Base-by-base conservation (phyloP, 2,329 filamentous ascomycete species). In the Fusarium ramigenum region DNA sequence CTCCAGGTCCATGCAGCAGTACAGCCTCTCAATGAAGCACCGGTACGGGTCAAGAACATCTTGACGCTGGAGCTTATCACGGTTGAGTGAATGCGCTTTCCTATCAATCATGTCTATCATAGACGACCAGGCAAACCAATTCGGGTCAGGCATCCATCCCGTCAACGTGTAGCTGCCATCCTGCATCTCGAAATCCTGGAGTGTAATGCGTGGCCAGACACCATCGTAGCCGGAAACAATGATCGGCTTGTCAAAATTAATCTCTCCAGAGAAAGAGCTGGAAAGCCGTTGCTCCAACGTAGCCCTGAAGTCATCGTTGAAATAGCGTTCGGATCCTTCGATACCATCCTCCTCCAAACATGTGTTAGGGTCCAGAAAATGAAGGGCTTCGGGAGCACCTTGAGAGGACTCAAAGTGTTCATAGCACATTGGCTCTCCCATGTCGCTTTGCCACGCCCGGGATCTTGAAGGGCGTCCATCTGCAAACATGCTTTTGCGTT, bases 1-100 rank as follows among this genome's bases (percentile, higher is more conserved):
- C 72, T 90, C 88, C 82, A 87, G 85, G 23, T 80, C 80, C 37
- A 82, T 79, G 56, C 85, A 86, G 14, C 81, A 81, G 36, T 83
- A 80, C 43, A 87, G 21, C n/a, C 68, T 76, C 43, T 72, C 64
- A 30, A 72, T 40, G 36, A 82, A 80, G 9, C 60, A 65, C 25
- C 71, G 60, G 50, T 79, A 61, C 14, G 61, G 61, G 36, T 58
- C 65, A n/a, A 65, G 46, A 14, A 50, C 47, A 10, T 57, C 49
- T 34, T 64, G 56, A 3, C 46, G 46, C 36, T 66, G 61, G n/a
- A 67, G 69, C 52, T 66, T 71, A 40, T 66, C 63, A 18, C 62
- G 54, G 14, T 58, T 63, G 23, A 75, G 57, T 7, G 57, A 50
- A 16, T 69, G 69, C n/a, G 71, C 58, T 42, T 77, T 75, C 53